phyloP scores from a whole-genome alignment of 495 filamentous ascomycete species.

The Cenococcum geophilum region DNA sequence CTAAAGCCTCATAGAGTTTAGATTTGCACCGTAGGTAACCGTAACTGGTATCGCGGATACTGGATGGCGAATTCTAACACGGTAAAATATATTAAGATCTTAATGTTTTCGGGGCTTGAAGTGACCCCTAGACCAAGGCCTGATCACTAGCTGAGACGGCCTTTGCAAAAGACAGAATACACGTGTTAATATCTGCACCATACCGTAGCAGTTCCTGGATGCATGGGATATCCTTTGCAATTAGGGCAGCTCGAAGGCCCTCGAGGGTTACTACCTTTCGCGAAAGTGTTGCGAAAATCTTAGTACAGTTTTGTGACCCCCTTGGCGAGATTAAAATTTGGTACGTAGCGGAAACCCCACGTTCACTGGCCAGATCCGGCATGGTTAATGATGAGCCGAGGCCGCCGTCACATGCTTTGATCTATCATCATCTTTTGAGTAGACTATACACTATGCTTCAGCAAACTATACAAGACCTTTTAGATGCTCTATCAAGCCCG shows the following conservation, averaged over 20 bases:
- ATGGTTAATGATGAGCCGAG: neutral
- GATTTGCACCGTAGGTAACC: constrained; percentile 20
- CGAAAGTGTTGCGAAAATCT: constrained; percentile 20
- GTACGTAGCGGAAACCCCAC: too few relatives aligned
- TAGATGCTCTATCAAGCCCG: neutral
- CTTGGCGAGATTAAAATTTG: too few relatives aligned
- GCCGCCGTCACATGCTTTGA: neutral
- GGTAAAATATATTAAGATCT: constrained; percentile 18
- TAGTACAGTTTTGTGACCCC: neutral
- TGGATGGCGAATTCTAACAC: constrained; percentile 20
- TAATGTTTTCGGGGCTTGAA: constrained; percentile 20
- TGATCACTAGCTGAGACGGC: constrained; percentile 18
- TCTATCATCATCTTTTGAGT: neutral
- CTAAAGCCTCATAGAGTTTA: constrained; percentile 23
- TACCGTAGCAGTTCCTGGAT: constrained; percentile 26
- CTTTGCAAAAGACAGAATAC: constrained; percentile 17
- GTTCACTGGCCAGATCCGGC: constrained; percentile 8
- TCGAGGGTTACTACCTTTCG: constrained; percentile 23
- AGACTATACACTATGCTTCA: neutral
- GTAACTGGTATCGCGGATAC: constrained; percentile 15
- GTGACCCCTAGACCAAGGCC: constrained; percentile 12
- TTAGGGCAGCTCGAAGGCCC: constrained; percentile 18
- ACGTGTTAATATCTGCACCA: constrained; percentile 22
- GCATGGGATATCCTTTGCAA: constrained; percentile 18
- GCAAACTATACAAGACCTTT: neutral